phyloP scores from a whole-genome alignment of 2,329 filamentous ascomycete genomes.

The Botrytis squamosa region DNA sequence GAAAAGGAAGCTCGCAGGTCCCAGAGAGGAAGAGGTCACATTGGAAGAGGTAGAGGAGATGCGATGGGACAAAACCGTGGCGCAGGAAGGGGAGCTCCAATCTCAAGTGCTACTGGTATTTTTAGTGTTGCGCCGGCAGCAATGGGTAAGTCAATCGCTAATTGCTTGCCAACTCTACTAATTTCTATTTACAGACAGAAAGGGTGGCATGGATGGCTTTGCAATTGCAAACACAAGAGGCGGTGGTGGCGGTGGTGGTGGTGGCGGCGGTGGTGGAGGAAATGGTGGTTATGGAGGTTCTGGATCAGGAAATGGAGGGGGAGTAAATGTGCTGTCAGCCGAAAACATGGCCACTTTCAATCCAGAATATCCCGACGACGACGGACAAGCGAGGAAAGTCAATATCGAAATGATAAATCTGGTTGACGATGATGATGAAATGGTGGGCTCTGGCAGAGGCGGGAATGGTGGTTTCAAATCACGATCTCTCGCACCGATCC shows the following conservation, averaged over 20 bases:
- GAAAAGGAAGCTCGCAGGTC: slow-evolving; percentile 26
- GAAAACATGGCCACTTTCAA: slow-evolving; percentile 21
- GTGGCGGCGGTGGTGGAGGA: background rate
- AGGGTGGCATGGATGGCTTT: slow-evolving; percentile 2
- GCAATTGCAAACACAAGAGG: slow-evolving; percentile 11
- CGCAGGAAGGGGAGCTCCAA: slow-evolving; percentile 21
- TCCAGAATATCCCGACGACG: slow-evolving; percentile 35
- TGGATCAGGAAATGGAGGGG: slow-evolving; percentile 13
- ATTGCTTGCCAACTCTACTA: background rate
- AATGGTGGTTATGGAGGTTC: slow-evolving; percentile 10
- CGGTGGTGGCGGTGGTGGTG: slow-evolving; percentile 15
- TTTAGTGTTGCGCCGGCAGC: slow-evolving; percentile 23
- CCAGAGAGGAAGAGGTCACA: slow-evolving; percentile 28
- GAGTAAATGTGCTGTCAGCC: slow-evolving; percentile 10
- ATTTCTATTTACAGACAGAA: slow-evolving; percentile 13
- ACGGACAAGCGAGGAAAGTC: slow-evolving; percentile 29
- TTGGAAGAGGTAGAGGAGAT: slow-evolving; percentile 37
- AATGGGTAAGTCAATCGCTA: slow-evolving; percentile 5
- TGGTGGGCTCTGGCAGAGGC: slow-evolving; percentile 19
- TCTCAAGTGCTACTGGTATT: slow-evolving; percentile 31
- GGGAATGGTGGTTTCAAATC: slow-evolving; percentile 24
- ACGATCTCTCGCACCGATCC: slow-evolving; percentile 34
- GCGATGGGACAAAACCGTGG: slow-evolving; percentile 35
- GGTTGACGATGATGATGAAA: slow-evolving; percentile 26
- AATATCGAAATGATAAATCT: slow-evolving; percentile 38